Conservation (phyloP, 805 yeast species). For the Torulaspora microellipsoides region DNA sequence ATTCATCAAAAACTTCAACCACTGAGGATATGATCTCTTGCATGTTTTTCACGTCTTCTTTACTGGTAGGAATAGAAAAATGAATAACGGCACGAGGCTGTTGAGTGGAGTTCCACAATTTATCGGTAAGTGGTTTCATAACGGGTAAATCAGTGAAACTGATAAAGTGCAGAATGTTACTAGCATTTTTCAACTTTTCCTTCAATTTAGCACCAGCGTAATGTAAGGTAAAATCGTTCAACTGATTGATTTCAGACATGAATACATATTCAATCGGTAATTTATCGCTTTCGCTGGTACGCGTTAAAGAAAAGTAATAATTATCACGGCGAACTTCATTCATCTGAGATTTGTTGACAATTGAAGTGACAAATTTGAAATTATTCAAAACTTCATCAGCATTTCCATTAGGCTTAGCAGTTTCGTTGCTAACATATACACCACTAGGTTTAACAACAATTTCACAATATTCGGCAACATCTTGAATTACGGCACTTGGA, state of each 20-base stretch:
- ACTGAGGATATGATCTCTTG: conserved; percentile 50
- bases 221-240: conserved; percentile 60
- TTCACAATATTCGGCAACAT: conserved; percentile 49
- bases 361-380: conserved; percentile 66
- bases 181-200: conserved; percentile 41
- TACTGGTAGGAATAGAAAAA: conserved; percentile 46
- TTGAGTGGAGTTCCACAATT: conserved; percentile 51
- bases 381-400: conserved; percentile 44
- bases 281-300: conserved; percentile 64
- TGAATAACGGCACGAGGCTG: conserved; percentile 50
- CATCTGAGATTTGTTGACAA: conserved; percentile 84
- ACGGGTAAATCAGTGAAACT: conserved; percentile 80
- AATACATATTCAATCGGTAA: conserved; percentile 74
- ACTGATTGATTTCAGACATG: conserved; percentile 85
- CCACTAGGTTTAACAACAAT: conserved; percentile 53
- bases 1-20: conserved; percentile 55
- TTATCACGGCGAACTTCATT: conserved; percentile 65
- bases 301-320: conserved; percentile 81
- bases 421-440: conserved; percentile 24
- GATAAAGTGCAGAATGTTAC: conserved; percentile 53
- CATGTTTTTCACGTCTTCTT: conserved; percentile 47
- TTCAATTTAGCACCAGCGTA: conserved; percentile 39
- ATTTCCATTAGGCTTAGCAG: conserved; percentile 25
- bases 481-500: conserved; percentile 50
- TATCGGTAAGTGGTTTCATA: conserved; percentile 60